Base-by-base conservation (phyloP, 2,329 filamentous ascomycete species). In the Neonectria neomacrospora region DNA sequence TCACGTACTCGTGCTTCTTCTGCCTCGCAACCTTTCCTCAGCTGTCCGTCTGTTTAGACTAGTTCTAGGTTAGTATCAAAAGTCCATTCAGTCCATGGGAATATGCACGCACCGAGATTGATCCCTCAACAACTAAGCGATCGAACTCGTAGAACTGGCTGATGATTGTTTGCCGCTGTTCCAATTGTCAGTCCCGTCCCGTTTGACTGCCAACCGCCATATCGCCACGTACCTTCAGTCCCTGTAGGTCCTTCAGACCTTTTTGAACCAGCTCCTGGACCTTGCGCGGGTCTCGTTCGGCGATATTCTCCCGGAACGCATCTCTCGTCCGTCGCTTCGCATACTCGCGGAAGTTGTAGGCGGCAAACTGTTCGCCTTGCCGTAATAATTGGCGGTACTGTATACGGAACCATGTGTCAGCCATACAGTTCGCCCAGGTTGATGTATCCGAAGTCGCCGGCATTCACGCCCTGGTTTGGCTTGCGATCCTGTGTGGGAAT, bases 341-440 rank as follows among this genome's bases (percentile, higher is more conserved):
- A 80, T 99, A 99, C 79, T 97, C 95, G 81, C 96, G 89, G 86
- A 97, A 99, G 82, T 98, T 99, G 85, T 98, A 99, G 71, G 91
- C 89, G 66, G 93, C 88, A 80, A 99, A 98, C 76, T 97, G 92
- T 66, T 86, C 85, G 66, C 93, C 90, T 79, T 96, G 91, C 72
- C 94, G 91, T 74, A 98, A 85, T 73, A 99, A 84, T 75, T 95
- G 95, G 70, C 96, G 94, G 81, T 97, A 98, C 94, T 97, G 68
- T 16, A 54, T 8, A 11, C 18, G 32, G 45, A 10, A 12, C n/a
- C 30, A n/a, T 30, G 12, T 12, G 41, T 73, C 47, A 74, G 72
- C 60, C 20, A 44, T 44, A 11, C 8, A 28, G 9, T 51, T 42
- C n/a, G 30, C 34, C 26, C 16, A 20, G 16, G 34, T 59, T 42